These are phyloP conservation scores for Termitomyces sp. DNA, from an alignment of 768 basidiomycete species.

Conservation along the genomic window DNA sequence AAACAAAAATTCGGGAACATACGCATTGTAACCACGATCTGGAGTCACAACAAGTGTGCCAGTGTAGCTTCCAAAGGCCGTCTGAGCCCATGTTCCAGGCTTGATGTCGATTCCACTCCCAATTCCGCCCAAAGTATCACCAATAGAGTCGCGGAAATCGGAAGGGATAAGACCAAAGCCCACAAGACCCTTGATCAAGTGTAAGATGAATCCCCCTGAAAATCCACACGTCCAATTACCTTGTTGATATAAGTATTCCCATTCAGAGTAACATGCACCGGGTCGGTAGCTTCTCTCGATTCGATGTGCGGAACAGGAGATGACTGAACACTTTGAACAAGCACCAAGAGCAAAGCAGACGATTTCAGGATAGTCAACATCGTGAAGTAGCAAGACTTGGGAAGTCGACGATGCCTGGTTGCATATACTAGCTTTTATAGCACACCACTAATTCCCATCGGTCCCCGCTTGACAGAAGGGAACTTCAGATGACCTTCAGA, in stretches of 20 bases:
- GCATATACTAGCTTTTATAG: background rate
- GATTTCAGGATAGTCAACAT: conserved; percentile 2
- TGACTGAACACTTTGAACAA: background rate
- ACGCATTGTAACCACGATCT: conserved; percentile 55
- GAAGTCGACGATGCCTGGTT: background rate
- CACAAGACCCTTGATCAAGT: conserved; percentile 42
- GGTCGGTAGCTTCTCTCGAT: conserved; percentile 3
- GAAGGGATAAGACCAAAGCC: conserved; percentile 60
- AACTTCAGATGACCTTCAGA: background rate
- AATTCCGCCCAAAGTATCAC: conserved; percentile 59
- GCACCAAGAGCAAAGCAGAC: background rate
- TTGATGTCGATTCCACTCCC: conserved; percentile 62
- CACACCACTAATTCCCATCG: background rate
- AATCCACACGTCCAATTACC: background rate
- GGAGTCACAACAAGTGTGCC: conserved; percentile 49
- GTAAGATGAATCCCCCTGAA: background rate
- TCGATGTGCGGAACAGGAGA: background rate
- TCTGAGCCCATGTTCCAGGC: conserved; percentile 35
- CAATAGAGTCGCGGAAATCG: conserved; percentile 51
- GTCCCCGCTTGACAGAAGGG: background rate
- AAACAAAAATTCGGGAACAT: too few relatives aligned
- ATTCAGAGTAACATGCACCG: conserved; percentile 2
- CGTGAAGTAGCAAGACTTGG: background rate
- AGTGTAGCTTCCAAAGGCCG: conserved; percentile 27
- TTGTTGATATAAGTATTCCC: conserved; percentile 10